Percentiles rank a stretch among this genome's conserved stretches.
Conservation (phyloP, 148 eudicot genomes). For the Cornus controversa region DNA sequence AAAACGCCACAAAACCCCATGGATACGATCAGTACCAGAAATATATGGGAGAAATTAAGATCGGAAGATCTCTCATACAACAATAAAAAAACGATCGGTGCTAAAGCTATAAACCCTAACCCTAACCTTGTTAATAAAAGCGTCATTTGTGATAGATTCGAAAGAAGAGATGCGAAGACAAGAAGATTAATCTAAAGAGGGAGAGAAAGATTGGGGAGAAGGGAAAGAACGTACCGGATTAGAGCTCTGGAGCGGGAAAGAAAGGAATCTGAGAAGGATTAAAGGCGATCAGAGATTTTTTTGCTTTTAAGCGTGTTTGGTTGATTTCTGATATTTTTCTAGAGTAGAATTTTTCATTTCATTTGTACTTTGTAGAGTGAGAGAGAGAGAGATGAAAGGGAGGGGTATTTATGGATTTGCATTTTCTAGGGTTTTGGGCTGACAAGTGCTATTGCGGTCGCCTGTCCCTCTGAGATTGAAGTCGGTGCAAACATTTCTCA, state of each 20-base stretch:
- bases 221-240: conserved; percentile 35
- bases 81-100: conserved; percentile 28
- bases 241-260: conserved; percentile 38
- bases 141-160: conserved; percentile 20
- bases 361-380: neutral
- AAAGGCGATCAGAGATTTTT: neutral
- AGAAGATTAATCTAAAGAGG: conserved; percentile 18
- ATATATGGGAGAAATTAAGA: conserved; percentile 22
- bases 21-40: conserved; percentile 24
- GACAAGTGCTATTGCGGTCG: neutral
- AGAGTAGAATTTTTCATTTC: neutral
- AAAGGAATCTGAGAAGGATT: conserved; percentile 21
- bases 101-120: conserved; percentile 28
- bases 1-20: conserved; percentile 40
- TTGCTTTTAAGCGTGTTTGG: neutral
- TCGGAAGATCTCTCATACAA: conserved; percentile 8
- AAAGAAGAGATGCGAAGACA: conserved; percentile 14
- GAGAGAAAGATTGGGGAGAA: neutral
- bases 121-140: conserved; percentile 18
- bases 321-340: neutral
- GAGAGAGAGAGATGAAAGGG: neutral
- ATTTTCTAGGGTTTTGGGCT: conserved; percentile 18
- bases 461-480: neutral
- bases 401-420: conserved; percentile 17
- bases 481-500: neutral